These are phyloP conservation scores for Aspergillus leporis DNA, from an alignment of 495 filamentous ascomycete species.

Conservation along the genomic window DNA sequence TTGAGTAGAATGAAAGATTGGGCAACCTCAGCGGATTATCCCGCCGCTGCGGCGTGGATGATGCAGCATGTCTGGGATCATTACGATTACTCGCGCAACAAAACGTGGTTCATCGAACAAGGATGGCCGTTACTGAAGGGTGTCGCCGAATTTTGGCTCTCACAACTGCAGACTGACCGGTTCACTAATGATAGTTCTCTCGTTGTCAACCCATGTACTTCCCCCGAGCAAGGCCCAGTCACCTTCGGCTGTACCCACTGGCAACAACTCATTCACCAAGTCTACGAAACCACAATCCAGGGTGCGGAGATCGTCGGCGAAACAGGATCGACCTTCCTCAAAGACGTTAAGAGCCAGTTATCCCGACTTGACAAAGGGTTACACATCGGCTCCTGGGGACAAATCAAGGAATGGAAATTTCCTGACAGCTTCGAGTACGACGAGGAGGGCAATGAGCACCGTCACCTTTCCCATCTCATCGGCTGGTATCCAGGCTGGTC, in stretches of 20 bases:
- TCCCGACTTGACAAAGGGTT: constrained; percentile 44
- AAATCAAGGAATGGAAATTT: constrained; percentile 55
- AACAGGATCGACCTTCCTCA: constrained; percentile 27
- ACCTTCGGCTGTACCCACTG: constrained; percentile 54
- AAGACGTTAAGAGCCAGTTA: constrained; percentile 28
- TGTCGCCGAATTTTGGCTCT: constrained; percentile 48
- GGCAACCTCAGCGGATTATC: constrained; percentile 43
- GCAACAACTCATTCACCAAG: constrained; percentile 49
- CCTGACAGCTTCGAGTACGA: constrained; percentile 31
- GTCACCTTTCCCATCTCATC: constrained; percentile 52
- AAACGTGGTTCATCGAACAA: constrained; percentile 35
- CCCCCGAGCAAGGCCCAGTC: constrained; percentile 52
- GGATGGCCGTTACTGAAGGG: constrained; percentile 53
- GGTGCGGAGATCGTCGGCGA: constrained; percentile 20
- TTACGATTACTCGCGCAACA: constrained; percentile 46
- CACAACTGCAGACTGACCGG: constrained; percentile 41
- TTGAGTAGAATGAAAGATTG: constrained; percentile 36
- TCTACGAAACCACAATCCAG: constrained; percentile 42
- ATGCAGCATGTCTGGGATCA: constrained; percentile 52
- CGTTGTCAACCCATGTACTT: constrained; percentile 53
- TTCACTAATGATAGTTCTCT: constrained; percentile 51
- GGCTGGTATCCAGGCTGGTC: constrained; percentile 56
- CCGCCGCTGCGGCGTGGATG: constrained; percentile 49
- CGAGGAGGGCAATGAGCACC: constrained; percentile 45
- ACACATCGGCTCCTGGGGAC: constrained; percentile 47